phyloP scores from a whole-genome alignment of 371 early-diverging fungal genomes.

The Saksenaea vasiformis region DNA sequence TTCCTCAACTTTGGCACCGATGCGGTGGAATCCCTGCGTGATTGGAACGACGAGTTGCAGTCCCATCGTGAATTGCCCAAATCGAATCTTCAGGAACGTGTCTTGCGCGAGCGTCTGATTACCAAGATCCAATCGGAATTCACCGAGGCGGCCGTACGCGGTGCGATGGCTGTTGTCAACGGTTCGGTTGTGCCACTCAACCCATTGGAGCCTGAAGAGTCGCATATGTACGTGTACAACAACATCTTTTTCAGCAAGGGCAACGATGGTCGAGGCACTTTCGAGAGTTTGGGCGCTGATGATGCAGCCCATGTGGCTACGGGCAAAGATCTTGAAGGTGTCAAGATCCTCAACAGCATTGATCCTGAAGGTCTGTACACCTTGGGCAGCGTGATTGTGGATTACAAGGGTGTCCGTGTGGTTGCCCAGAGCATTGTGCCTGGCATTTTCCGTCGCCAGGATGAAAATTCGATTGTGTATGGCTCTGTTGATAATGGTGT shows the following conservation, averaged over 20 bases:
- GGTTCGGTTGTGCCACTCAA: conserved; percentile 81
- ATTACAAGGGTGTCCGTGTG: conserved; percentile 88
- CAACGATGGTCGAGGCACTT: conserved; percentile 85
- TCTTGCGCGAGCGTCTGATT: conserved; percentile 81
- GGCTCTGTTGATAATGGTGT: conserved; percentile 88
- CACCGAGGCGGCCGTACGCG: conserved; percentile 85
- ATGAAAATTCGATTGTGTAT: conserved; percentile 82
- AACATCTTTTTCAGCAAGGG: conserved; percentile 95
- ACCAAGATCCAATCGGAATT: conserved; percentile 88
- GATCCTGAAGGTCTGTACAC: conserved; percentile 81
- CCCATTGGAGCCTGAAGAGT: conserved; percentile 74
- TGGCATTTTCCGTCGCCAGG: conserved; percentile 79
- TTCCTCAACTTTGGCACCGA: conserved; percentile 68
- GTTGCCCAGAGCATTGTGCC: conserved; percentile 95
- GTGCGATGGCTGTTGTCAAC: conserved; percentile 83
- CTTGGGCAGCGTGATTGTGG: conserved; percentile 87
- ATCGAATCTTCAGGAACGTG: conserved; percentile 78
- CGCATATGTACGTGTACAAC: conserved; percentile 92
- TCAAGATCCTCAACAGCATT: conserved; percentile 73
- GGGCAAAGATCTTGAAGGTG: conserved; percentile 92
- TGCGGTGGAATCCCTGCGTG: conserved; percentile 76
- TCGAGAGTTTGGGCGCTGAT: conserved; percentile 84
- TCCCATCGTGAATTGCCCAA: conserved; percentile 85
- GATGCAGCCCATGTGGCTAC: conserved; percentile 93
- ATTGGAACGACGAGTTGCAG: conserved; percentile 97